These are phyloP conservation scores for Fomitopsis palustris DNA, from an alignment of 1,284 basidiomycete species.

Conservation along the genomic window DNA sequence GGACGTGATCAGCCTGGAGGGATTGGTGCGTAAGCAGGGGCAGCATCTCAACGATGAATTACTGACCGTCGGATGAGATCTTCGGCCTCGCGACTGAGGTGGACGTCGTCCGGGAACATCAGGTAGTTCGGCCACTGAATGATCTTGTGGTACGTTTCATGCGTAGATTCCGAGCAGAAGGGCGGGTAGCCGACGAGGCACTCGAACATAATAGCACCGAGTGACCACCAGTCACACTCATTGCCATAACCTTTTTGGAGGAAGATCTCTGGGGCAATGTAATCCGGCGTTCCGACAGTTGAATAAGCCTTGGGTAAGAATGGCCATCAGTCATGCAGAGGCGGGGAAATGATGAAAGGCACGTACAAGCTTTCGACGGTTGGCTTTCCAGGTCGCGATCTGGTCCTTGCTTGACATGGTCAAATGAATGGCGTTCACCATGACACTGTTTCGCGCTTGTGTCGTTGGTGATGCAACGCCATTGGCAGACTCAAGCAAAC, in stretches of 20 bases:
- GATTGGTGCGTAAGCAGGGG: background rate
- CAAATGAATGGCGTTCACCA: slow-evolving; percentile 93
- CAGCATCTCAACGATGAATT: background rate
- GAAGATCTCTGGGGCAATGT: slow-evolving; percentile 99
- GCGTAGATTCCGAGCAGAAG: slow-evolving; percentile 97
- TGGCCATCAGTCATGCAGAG: background rate
- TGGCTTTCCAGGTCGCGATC: slow-evolving; percentile 99
- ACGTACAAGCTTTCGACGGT: slow-evolving; percentile 87
- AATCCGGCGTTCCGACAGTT: slow-evolving; percentile 98
- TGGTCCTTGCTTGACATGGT: slow-evolving; percentile 92
- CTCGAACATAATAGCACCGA: slow-evolving; percentile 98
- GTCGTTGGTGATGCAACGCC: slow-evolving; percentile 38
- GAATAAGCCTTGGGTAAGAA: slow-evolving; percentile 78
- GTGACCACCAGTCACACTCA: slow-evolving; percentile 98
- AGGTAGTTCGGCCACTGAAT: slow-evolving; percentile 92
- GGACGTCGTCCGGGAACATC: slow-evolving; percentile 95
- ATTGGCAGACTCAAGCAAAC: slow-evolving; percentile 61
- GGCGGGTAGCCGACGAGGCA: slow-evolving; percentile 97
- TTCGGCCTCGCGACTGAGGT: slow-evolving; percentile 89
- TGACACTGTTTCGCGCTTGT: slow-evolving; percentile 81
- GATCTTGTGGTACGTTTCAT: slow-evolving; percentile 99
- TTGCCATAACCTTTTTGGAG: slow-evolving; percentile 96
- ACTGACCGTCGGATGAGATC: slow-evolving; percentile 81
- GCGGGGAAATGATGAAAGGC: background rate
- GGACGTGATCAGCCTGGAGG: slow-evolving; percentile 76